Evolutionary conservation across 306 rosid genomes (phyloP), one percentile per base, ranked within the genome.

Genomic region (Comarum palustre): DNA sequence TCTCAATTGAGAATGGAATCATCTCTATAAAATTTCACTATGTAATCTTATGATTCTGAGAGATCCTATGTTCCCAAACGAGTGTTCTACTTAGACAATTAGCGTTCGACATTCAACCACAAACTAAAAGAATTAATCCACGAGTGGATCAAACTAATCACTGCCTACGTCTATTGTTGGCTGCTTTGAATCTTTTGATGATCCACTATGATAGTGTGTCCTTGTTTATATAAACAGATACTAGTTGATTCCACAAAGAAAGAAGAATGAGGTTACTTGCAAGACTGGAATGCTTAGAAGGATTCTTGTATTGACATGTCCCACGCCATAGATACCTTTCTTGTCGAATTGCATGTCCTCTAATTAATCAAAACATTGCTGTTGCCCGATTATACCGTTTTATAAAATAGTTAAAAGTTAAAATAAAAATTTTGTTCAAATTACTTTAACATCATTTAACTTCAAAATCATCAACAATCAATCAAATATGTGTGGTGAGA

Each of bases 201-300:
- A 38, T 52, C 51, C 55, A 17, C 19, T 71, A 24, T 7, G 22
- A 51, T 20, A 41, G 16, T 20, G 70, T 66, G 36, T 66, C 17
- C 17, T 65, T 10, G 11, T 39, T 17, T 39, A 65, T n/a, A 24
- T 25, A 27, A 60, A 15, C 41, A 60, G 5, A 15, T 15, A 61
- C 0, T 27, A 32, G 19, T 31, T 16, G 66, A 61, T 61, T 61
- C 25, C 67, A 32, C 9, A 27, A 55, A 27, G 39, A 39, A 15
- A 39, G 27, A 69, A 24, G 25, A 15, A 22, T 38, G 55, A 66
- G 48, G 52, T 77, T 54, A 62, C 74, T 77, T 81, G 77, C 32
- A 81, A 29, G 34, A n/a, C 19, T 29, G 82, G 82, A 63, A 74
- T 69, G 66, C 82, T 67, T 73, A 22, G n/a, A 81, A 43, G 24